Percentiles rank a stretch among this genome's conserved stretches.
These are phyloP conservation scores for Colletotrichum scovillei DNA, from an alignment of 2,329 filamentous ascomycete genomes.

Conservation along the genomic window DNA sequence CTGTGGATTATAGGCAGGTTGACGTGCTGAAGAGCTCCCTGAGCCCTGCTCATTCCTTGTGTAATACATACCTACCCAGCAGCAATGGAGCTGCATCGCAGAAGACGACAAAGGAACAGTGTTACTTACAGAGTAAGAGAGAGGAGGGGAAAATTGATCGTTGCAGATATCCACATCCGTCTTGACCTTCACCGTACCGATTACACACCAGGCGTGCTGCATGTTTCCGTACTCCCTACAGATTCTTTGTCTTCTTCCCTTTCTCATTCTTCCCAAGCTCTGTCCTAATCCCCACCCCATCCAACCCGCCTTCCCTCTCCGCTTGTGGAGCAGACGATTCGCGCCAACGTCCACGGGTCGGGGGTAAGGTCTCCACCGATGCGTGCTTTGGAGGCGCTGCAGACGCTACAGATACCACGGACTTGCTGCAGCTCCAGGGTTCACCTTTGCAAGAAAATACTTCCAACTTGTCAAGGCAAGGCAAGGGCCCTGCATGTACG, in stretches of 20 bases:
- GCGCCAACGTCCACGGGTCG: constrained; percentile 25
- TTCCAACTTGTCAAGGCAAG: constrained; percentile 13
- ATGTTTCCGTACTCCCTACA: background rate
- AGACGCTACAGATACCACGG: constrained; percentile 14
- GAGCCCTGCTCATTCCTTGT: background rate
- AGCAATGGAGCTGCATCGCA: background rate
- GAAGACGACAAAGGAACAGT: background rate
- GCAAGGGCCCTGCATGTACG: constrained; percentile 26
- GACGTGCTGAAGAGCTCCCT: constrained; percentile 18
- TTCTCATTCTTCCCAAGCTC: background rate
- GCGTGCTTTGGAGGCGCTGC: constrained; percentile 24
- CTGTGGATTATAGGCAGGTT: constrained; percentile 7
- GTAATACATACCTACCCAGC: background rate
- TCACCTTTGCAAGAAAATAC: constrained; percentile 13
- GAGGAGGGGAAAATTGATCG: background rate
- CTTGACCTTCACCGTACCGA: background rate
- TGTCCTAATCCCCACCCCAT: constrained; percentile 11
- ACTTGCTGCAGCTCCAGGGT: constrained; percentile 26
- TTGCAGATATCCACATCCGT: background rate
- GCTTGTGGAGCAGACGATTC: constrained; percentile 33
- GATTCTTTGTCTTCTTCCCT: background rate
- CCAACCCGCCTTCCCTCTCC: constrained; percentile 24
- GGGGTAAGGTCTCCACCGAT: constrained; percentile 19
- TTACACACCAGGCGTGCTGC: background rate
- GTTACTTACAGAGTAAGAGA: background rate